Evolutionary conservation across 352 stramenopile genomes (phyloP), one percentile per base, ranked within the genome.

Genomic region (Phytophthora pluvialis): DNA sequence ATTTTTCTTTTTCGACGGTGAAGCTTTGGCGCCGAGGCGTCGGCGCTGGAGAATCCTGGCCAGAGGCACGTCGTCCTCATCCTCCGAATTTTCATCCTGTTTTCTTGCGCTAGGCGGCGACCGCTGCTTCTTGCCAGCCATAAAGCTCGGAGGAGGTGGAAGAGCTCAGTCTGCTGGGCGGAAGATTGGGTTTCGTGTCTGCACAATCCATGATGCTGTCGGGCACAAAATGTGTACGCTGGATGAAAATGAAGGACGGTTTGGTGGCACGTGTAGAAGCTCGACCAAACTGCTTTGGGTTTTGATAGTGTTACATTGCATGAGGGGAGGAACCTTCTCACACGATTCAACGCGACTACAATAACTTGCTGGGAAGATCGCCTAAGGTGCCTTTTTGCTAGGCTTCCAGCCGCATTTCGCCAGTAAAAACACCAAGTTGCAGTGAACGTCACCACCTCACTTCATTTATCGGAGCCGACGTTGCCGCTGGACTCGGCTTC

Each of bases 11-110:
- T 53, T 52, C 25, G 43, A 39, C 13, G 7, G 33, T 9, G 39
- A 32, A 6, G 40, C 42, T 46, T 42, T 62, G n/a, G 51, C 42
- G 32, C 10, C 9, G 12, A 47, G 29, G 31, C 57, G 68, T 43
- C 57, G 58, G 18, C 60, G 64, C 29, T 64, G 46, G 12, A 71
- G 54, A 18, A 77, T 50, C 21, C 7, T 57, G 18, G 55, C 29
- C 8, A 77, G 56, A 35, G 65, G 60, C 1, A 69, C 49, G 56
- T 77, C 65, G 46, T 77, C 69, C 3, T 64, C 54, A 38, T 64
- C 58, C 2, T 73, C 56, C 7, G 46, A 49, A 63, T 58, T 8
- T 16, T 18, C 40, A 40, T 44, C 11, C 13, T 33, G 28, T 18
- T 28, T 13, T 26, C n/a, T 16, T 18, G 26, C 32, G 31, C 42